phyloP scores from a whole-genome alignment of 441 rosid genomes.

The Heliophila coronopifolia region DNA sequence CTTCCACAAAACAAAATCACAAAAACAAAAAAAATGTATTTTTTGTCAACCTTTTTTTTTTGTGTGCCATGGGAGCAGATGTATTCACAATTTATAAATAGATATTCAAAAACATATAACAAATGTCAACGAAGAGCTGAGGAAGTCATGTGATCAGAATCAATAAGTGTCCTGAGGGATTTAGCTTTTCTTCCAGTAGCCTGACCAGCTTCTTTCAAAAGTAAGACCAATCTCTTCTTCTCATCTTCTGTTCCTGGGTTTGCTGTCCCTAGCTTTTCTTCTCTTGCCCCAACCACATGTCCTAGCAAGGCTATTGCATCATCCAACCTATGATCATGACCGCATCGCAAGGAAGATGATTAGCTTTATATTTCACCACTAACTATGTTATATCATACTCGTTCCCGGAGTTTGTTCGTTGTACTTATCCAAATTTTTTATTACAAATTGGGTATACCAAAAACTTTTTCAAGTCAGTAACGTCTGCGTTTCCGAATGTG shows the following conservation, averaged over 20 bases:
- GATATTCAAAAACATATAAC: neutral
- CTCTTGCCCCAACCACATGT: constrained; percentile 63
- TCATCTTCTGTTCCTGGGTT: constrained; percentile 82
- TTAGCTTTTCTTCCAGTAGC: constrained; percentile 59
- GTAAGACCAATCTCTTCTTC: constrained; percentile 69
- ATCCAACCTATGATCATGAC: constrained; percentile 52
- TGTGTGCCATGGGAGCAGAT: no score
- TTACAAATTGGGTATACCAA: no score
- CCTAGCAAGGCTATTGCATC: constrained; percentile 76
- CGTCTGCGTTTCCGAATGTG: no score
- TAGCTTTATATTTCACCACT: no score
- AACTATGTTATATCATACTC: no score
- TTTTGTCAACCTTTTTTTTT: no score
- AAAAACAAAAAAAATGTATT: neutral
- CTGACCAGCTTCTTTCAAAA: constrained; percentile 77
- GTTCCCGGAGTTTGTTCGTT: no score
- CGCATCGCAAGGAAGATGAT: no score
- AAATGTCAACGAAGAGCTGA: constrained; percentile 17
- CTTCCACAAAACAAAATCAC: constrained; percentile 2
- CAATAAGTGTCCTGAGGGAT: constrained; percentile 77
- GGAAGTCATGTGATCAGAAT: constrained; percentile 32
- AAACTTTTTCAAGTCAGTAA: no score
- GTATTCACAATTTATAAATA: constrained; percentile 22
- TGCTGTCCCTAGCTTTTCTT: constrained; percentile 91
- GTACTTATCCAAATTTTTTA: no score